Conservation (phyloP, 2,329 filamentous ascomycete species). For the Hirsutella thompsonii region DNA sequence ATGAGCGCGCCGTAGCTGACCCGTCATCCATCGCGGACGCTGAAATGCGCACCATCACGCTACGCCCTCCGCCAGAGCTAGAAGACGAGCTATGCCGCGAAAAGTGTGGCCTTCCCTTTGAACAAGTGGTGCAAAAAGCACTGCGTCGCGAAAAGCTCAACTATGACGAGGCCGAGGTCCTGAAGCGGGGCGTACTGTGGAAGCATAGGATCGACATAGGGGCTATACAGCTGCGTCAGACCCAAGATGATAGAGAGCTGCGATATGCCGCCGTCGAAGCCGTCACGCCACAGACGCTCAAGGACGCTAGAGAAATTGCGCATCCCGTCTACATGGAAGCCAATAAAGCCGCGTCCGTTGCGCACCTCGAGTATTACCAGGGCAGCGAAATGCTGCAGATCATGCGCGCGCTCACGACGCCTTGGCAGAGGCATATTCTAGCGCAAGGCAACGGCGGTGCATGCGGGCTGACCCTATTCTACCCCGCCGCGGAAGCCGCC, state of each 20-base stretch:
- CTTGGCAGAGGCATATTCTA: constrained; percentile 1
- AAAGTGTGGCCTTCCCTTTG: constrained; percentile 1
- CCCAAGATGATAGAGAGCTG: constrained; percentile 1
- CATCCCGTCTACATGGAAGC: background rate
- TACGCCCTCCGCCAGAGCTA: constrained; percentile 1
- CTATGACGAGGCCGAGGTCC: background rate
- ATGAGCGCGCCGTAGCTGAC: background rate
- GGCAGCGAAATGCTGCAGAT: background rate
- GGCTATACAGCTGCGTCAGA: background rate
- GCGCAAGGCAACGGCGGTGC: constrained; percentile 1
- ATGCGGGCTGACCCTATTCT: constrained; percentile 1
- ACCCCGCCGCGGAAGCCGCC: constrained; percentile 1
- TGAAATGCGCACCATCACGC: constrained; percentile 1
- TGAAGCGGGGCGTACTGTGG: background rate
- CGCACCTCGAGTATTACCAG: background rate
- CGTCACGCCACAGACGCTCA: background rate
- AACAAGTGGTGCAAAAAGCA: constrained; percentile 1
- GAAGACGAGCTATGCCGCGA: constrained; percentile 1
- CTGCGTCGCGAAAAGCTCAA: constrained; percentile 1
- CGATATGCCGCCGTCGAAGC: background rate
- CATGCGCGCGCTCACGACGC: background rate
- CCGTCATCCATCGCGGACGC: constrained; percentile 1
- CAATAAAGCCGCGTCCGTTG: background rate
- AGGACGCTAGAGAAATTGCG: background rate
- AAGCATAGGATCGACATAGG: background rate